Base-by-base conservation (phyloP, 75 land plant species). In the Gnetum montanum region DNA sequence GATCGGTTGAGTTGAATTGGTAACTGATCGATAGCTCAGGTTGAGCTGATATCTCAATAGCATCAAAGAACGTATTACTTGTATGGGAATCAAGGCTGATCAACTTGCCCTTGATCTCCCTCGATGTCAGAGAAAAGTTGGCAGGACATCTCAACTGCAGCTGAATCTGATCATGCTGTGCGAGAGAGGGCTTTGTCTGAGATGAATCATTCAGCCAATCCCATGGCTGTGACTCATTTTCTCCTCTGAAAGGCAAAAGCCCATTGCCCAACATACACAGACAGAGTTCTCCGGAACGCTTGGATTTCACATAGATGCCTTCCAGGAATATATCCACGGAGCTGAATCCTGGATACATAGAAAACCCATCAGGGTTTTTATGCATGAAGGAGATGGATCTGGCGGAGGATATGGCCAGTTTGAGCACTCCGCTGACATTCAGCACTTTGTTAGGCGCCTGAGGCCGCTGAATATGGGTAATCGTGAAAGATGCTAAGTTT, bases 261-360 rank as follows among this genome's bases (percentile, higher is more conserved):
- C 73, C 43, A 52, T 38, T 62, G 12, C 86, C 86, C 65, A 85
- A 35, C 76, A 85, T 46, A 48, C 90, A 85, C 41, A 85, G 8
- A 8, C 81, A 46, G 33, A 57, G 46, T 34, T 78, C 86, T 29
- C 49, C 60, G 38, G 73, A 46, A 5, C 16, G 13, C 16, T 41
- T 41, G 16, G 4, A 41, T 41, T 41, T 77, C 7, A 60, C 41
- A 33, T 84, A 84, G 25, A 85, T 36, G 16, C 90, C 82, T 62
- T 82, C 65, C 24, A 85, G 54, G 7, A 25, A 12, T 43, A 82
- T 51, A 0, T 41, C 25, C 37, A 85, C 49, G 1, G 48, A 34
- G 19, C 79, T 61, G 36, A 43, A 55, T 6, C 72, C 76, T 19
- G 76, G 75, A 48, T 34, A 63, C 13, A 68, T 49, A 19, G 43